These are phyloP conservation scores for Exophiala xenobiotica DNA, from an alignment of 2,329 filamentous ascomycete genomes.

Conservation along the genomic window DNA sequence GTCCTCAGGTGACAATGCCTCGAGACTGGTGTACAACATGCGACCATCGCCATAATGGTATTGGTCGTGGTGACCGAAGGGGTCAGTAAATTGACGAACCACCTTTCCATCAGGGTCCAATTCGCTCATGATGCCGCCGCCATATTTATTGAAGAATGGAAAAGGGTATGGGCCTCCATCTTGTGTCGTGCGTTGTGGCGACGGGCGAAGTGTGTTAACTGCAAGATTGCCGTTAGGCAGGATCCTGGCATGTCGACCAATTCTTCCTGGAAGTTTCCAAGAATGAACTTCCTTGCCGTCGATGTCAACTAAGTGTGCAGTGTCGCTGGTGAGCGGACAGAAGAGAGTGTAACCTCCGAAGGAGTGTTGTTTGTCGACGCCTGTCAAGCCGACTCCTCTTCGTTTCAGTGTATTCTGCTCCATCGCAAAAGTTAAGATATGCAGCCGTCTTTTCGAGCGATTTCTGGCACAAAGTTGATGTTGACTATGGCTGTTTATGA, in stretches of 20 bases:
- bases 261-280: slow-evolving; percentile 45
- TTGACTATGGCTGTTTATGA: background rate
- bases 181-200: slow-evolving; percentile 1
- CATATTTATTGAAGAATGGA: slow-evolving; percentile 48
- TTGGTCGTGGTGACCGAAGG: slow-evolving; percentile 48
- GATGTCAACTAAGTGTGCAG: slow-evolving; percentile 43
- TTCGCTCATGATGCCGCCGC: slow-evolving; percentile 48
- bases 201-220: slow-evolving; percentile 44
- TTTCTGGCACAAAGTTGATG: background rate
- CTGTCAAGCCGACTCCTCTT: slow-evolving; percentile 43
- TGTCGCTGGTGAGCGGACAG: slow-evolving; percentile 42
- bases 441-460: too few species aligned
- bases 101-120: slow-evolving; percentile 41
- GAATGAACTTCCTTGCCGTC: slow-evolving; percentile 44
- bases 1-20: slow-evolving; percentile 40
- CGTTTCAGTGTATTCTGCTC: slow-evolving; percentile 47
- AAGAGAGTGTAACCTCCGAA: slow-evolving; percentile 46
- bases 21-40: slow-evolving; percentile 45
- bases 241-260: slow-evolving; percentile 47
- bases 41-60: slow-evolving; percentile 46
- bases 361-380: slow-evolving; percentile 39
- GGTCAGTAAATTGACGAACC: slow-evolving; percentile 43
- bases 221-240: slow-evolving; percentile 47
- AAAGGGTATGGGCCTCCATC: slow-evolving; percentile 40
- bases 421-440: slow-evolving; percentile 31